Conservation (phyloP, 441 rosid species). For the Populus hybrid region DNA sequence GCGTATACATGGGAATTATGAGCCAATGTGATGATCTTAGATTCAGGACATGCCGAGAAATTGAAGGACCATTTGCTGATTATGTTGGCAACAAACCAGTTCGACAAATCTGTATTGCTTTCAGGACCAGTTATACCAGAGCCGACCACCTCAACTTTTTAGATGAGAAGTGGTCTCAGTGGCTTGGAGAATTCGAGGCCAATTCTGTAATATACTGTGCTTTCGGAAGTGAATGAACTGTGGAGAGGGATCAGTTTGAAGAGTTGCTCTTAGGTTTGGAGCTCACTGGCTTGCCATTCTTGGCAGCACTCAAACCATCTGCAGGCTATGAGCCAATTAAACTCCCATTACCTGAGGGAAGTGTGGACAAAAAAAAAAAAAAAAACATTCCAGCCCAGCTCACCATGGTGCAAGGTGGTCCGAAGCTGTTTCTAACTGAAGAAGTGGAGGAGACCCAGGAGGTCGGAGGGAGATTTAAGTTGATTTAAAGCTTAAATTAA, state of each 20-base stretch:
- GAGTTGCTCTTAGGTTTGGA: constrained; percentile 31
- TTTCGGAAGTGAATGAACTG: constrained; percentile 37
- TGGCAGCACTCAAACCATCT: constrained; percentile 29
- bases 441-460: no score
- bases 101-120: constrained; percentile 21
- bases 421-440: no score
- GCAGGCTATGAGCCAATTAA: not conserved
- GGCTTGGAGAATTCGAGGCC: constrained; percentile 24
- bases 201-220: constrained; percentile 29
- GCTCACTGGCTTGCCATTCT: constrained; percentile 29
- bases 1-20: not conserved
- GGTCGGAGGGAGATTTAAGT: no score
- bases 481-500: no score
- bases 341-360: constrained; percentile 21
- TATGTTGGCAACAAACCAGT: constrained; percentile 3
- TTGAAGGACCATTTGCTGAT: constrained; percentile 31
- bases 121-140: constrained; percentile 31
- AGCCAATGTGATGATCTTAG: constrained; percentile 7
- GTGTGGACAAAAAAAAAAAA: no score
- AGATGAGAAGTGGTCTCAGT: constrained; percentile 28
- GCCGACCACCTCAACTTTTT: constrained; percentile 20
- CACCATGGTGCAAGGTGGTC: no score
- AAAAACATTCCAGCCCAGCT: no score
- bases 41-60: constrained; percentile 26
- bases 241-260: constrained; percentile 21